Conservation (phyloP, 139 green algal species). For the Raphidocelis subcapitata region DNA sequence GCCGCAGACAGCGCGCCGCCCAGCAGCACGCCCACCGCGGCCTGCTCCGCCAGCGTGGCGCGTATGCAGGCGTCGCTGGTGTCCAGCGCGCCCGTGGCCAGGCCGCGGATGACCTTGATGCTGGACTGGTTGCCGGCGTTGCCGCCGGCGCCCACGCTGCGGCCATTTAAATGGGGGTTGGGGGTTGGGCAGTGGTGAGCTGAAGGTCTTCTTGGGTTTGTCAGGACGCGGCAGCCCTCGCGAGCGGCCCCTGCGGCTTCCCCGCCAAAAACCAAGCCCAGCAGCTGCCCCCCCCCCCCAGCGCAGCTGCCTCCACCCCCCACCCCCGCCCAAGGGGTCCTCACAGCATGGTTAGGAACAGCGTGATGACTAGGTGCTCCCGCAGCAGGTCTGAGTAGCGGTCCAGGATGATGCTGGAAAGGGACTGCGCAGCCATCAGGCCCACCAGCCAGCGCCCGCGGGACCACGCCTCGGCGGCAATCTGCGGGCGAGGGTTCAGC, state of each 20-base stretch:
- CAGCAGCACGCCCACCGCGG: slow-evolving; percentile 72
- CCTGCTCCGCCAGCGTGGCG: slow-evolving; percentile 69
- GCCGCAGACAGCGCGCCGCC: slow-evolving; percentile 59
- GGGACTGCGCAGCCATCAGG: slow-evolving; percentile 80
- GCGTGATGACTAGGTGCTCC: slow-evolving; percentile 86
- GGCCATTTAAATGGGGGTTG: too few species aligned
- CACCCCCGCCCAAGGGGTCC: too few species aligned
- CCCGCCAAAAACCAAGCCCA: too few species aligned
- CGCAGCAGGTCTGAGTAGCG: slow-evolving; percentile 63
- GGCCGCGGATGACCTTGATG: slow-evolving; percentile 90
- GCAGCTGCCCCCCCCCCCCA: too few species aligned
- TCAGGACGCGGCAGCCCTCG: too few species aligned
- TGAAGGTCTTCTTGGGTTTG: too few species aligned
- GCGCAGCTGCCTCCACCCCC: too few species aligned
- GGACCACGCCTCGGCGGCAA: neutral
- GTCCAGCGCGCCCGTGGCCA: slow-evolving; percentile 66
- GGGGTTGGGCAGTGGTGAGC: too few species aligned
- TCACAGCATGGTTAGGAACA: slow-evolving; percentile 92
- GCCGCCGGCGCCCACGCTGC: slow-evolving; percentile 56
- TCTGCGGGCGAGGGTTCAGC: too few species aligned
- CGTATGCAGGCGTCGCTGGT: slow-evolving; percentile 35
- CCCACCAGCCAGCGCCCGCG: slow-evolving; percentile 78
- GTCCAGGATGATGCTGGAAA: slow-evolving; percentile 79
- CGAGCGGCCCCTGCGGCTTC: too few species aligned
- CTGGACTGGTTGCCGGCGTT: slow-evolving; percentile 86